A percentile compares a stretch with the other conserved stretches of the same genome.
These are phyloP conservation scores for Metahyphopichia silvanorum DNA, from an alignment of 805 yeast genomes.

Conservation along the genomic window DNA sequence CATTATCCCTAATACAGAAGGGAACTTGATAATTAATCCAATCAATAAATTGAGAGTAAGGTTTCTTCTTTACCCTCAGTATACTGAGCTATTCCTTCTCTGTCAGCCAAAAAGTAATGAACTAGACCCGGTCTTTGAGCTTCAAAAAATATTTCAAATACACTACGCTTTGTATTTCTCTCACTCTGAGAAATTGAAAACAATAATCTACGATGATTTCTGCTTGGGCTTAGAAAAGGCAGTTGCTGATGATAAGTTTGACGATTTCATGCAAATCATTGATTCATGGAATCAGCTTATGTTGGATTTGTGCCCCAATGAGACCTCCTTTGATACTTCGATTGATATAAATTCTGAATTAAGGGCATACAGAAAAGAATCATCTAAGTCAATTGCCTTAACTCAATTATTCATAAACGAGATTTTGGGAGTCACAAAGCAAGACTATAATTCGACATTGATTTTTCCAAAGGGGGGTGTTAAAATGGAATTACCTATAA, in stretches of 20 bases:
- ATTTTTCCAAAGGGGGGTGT: background rate
- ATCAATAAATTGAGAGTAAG: conserved; percentile 28
- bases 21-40: conserved; percentile 18
- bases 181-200: conserved; percentile 27
- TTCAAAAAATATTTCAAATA: conserved; percentile 45
- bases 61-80: conserved; percentile 40
- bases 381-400: background rate
- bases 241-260: conserved; percentile 30
- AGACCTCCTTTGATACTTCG: conserved; percentile 6
- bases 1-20: conserved; percentile 9
- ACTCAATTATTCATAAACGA: too few relatives aligned
- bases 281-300: conserved; percentile 42
- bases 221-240: conserved; percentile 28
- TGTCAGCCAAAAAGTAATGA: conserved; percentile 53
- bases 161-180: conserved; percentile 40
- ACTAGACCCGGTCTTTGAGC: conserved; percentile 61
- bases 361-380: background rate
- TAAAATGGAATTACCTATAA: background rate
- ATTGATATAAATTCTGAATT: conserved; percentile 1
- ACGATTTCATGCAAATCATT: conserved; percentile 30
- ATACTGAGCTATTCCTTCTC: conserved; percentile 48
- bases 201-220: conserved; percentile 31
- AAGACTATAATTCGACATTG: background rate
- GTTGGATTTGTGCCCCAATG: conserved; percentile 34
- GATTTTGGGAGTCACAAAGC: conserved; percentile 1